Conservation (phyloP, 176 grass and related monocot species). For the Elymus sibiricus region DNA sequence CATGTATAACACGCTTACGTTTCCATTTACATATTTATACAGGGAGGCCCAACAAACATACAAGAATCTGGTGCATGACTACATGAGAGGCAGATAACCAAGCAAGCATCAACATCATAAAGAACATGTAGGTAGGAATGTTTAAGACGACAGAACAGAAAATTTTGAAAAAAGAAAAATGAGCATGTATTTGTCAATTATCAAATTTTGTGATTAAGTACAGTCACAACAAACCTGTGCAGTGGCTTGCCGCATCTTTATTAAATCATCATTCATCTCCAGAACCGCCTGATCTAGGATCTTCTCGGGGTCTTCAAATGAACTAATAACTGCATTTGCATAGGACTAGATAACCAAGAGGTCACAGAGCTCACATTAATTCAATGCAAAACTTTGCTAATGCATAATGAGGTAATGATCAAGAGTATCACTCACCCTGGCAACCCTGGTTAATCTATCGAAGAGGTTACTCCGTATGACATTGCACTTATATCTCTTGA, state of each 20-base stretch:
- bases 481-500: constrained; percentile 68
- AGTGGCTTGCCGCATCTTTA: constrained; percentile 98
- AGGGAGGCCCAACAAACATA: not conserved
- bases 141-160: not conserved
- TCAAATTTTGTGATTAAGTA: not conserved
- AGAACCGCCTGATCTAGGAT: constrained; percentile 97
- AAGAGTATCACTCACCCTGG: constrained; percentile 52
- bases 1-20: not conserved
- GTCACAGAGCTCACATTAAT: not conserved
- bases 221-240: constrained; percentile 63
- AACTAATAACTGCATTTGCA: constrained; percentile 81
- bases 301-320: constrained; percentile 99
- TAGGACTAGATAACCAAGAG: constrained; percentile 72
- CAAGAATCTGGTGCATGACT: not conserved
- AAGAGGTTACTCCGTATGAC: constrained; percentile 84
- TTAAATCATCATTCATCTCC: constrained; percentile 98
- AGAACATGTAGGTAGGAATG: not conserved
- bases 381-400: constrained; percentile 5
- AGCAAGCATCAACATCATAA: not conserved
- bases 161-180: not conserved
- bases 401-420: not conserved
- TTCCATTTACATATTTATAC: not conserved
- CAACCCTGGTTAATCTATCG: constrained; percentile 85
- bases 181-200: not conserved
- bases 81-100: not conserved